Evolutionary conservation across 1,284 basidiomycete genomes (phyloP).

Genomic region (Coniferiporia sulphurascens): DNA sequence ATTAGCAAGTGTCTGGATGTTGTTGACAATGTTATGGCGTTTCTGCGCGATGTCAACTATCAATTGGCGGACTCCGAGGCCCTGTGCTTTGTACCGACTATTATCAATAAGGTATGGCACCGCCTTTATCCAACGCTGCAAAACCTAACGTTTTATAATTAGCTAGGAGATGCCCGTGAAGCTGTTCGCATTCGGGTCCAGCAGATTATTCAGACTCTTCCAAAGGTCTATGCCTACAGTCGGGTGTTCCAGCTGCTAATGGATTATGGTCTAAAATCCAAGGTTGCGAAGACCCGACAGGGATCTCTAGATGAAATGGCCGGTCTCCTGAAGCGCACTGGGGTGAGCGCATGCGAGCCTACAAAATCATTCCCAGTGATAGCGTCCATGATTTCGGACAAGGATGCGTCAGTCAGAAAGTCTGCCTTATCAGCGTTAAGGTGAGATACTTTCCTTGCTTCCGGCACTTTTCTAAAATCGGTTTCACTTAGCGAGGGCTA

Average conservation of each 20-base stretch:
- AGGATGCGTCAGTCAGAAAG: constrained; percentile 82
- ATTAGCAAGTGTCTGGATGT: constrained; percentile 88
- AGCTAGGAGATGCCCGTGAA: constrained; percentile 82
- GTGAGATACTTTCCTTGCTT: constrained; percentile 29
- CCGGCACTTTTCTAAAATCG: constrained; percentile 14
- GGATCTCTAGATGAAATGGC: constrained; percentile 82
- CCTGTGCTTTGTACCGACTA: constrained; percentile 82
- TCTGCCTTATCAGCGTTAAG: constrained; percentile 76
- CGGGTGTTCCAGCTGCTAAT: constrained; percentile 84
- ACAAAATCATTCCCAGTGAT: constrained; percentile 75
- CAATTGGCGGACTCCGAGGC: constrained; percentile 89
- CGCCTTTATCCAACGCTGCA: background rate
- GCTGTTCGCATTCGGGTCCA: constrained; percentile 67
- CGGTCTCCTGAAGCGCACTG: constrained; percentile 75
- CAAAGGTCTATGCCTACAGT: constrained; percentile 85
- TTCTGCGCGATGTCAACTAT: constrained; percentile 67
- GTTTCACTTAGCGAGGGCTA: constrained; percentile 65
- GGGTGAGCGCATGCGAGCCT: constrained; percentile 77
- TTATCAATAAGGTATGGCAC: constrained; percentile 78
- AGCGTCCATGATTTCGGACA: constrained; percentile 82
- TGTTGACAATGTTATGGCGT: constrained; percentile 74
- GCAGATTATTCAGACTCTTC: constrained; percentile 65
- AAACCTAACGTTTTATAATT: constrained; percentile 15
- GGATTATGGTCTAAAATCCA: constrained; percentile 82
- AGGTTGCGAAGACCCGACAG: constrained; percentile 87